A percentile compares a stretch with the other conserved stretches of the same genome.
These are phyloP conservation scores for Pholiota adiposa DNA, from an alignment of 1,284 basidiomycete genomes.

Conservation along the genomic window DNA sequence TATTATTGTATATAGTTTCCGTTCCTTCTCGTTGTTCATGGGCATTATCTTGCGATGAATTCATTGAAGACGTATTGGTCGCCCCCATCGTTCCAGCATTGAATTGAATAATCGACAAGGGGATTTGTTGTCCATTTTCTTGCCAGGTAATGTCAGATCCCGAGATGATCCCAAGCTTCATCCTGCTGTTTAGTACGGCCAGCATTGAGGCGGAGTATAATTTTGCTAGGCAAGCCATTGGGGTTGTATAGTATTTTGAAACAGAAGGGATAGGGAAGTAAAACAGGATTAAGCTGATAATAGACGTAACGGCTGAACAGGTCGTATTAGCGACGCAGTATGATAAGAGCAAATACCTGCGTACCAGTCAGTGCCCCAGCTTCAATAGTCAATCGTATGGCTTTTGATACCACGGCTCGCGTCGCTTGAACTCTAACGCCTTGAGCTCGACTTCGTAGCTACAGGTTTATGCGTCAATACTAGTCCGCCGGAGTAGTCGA, in stretches of 20 bases:
- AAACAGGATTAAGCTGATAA: neutral
- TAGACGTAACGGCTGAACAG: neutral
- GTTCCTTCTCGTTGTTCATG: neutral
- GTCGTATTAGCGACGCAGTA: no score
- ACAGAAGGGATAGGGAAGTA: neutral
- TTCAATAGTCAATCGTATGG: neutral
- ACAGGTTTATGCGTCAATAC: neutral
- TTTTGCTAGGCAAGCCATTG: neutral
- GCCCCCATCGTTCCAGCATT: neutral
- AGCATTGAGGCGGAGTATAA: neutral
- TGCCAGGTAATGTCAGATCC: neutral
- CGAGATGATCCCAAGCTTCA: neutral
- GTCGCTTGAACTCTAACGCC: neutral
- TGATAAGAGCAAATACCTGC: neutral
- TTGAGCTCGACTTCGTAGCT: neutral
- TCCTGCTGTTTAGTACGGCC: neutral
- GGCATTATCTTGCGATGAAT: neutral
- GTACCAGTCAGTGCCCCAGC: constrained; percentile 2
- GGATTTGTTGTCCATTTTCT: neutral
- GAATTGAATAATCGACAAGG: neutral
- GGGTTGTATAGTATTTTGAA: neutral
- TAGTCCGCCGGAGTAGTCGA: neutral
- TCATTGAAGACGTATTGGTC: neutral
- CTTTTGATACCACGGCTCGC: neutral
- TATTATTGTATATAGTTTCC: neutral